Conservation (phyloP, 495 filamentous ascomycete genomes). For the Penicillium coffeae region DNA sequence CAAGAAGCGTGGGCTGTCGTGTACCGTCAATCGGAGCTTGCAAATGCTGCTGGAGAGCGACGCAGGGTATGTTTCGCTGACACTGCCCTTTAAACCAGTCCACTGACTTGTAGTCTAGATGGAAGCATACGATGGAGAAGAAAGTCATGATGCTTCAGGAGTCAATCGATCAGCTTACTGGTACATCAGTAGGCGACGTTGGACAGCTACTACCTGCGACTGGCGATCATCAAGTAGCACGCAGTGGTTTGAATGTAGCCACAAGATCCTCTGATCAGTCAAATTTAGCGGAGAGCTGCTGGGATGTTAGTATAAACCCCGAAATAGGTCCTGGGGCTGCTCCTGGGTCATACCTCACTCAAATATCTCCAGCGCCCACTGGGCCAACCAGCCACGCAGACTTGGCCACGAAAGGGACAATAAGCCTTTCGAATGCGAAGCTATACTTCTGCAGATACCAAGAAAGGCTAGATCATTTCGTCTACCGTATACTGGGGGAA, state of each 20-base stretch:
- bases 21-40: slow-evolving; percentile 9
- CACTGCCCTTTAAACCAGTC: neutral
- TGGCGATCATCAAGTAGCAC: neutral
- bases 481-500: neutral
- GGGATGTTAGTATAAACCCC: neutral
- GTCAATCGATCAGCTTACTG: neutral
- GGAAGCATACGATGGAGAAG: neutral
- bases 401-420: neutral
- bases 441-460: neutral
- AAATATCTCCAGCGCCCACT: neutral
- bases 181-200: neutral
- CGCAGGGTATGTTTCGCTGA: slow-evolving; percentile 8
- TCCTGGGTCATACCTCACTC: neutral
- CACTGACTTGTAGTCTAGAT: neutral
- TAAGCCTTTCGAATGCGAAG: neutral
- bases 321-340: neutral
- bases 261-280: too few species aligned
- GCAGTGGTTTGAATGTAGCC: too few species aligned
- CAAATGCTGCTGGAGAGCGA: slow-evolving; percentile 11
- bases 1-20: slow-evolving; percentile 7
- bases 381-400: neutral
- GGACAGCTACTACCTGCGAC: neutral
- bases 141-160: neutral
- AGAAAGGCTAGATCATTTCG: neutral
- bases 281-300: neutral